Evolutionary conservation across 495 filamentous ascomycete species (phyloP).

Genomic region (Pyronema omphalodes): DNA sequence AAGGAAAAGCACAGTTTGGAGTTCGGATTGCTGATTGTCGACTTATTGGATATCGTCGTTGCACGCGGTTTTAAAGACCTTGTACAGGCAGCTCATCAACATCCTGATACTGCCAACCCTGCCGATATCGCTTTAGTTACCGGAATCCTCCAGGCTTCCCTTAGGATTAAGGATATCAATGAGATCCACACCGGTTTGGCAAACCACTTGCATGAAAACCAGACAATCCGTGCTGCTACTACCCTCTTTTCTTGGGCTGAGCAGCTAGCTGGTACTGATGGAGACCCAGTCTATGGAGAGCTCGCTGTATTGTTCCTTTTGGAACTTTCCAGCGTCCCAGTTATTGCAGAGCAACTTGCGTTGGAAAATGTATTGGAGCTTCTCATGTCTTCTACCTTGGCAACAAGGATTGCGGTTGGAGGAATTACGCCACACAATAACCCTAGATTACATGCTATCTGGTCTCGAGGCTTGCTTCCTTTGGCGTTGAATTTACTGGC

Average conservation of each 20-base stretch:
- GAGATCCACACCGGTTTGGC: constrained; percentile 42
- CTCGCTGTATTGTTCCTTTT: constrained; percentile 72
- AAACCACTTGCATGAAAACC: constrained; percentile 41
- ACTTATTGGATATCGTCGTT: constrained; percentile 51
- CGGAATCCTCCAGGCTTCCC: constrained; percentile 65
- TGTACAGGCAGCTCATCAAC: constrained; percentile 31
- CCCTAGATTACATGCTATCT: constrained; percentile 53
- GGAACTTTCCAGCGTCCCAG: constrained; percentile 63
- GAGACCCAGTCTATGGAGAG: constrained; percentile 89
- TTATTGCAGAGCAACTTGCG: constrained; percentile 73
- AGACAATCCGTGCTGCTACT: constrained; percentile 57
- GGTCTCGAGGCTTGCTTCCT: constrained; percentile 72
- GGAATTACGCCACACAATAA: constrained; percentile 44
- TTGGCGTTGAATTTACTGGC: constrained; percentile 78
- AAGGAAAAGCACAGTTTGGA: constrained; percentile 12
- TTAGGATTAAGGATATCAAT: constrained; percentile 50
- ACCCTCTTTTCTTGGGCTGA: constrained; percentile 92
- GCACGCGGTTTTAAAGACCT: constrained; percentile 62
- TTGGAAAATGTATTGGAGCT: constrained; percentile 63
- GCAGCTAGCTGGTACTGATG: constrained; percentile 40
- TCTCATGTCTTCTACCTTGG: constrained; percentile 57
- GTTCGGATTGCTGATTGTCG: constrained; percentile 27
- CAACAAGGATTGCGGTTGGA: constrained; percentile 45
- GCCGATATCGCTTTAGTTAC: constrained; percentile 73
- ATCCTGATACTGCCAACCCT: constrained; percentile 29